Base-by-base conservation (phyloP, 768 basidiomycete species). In the Atractiella rhizophila region DNA sequence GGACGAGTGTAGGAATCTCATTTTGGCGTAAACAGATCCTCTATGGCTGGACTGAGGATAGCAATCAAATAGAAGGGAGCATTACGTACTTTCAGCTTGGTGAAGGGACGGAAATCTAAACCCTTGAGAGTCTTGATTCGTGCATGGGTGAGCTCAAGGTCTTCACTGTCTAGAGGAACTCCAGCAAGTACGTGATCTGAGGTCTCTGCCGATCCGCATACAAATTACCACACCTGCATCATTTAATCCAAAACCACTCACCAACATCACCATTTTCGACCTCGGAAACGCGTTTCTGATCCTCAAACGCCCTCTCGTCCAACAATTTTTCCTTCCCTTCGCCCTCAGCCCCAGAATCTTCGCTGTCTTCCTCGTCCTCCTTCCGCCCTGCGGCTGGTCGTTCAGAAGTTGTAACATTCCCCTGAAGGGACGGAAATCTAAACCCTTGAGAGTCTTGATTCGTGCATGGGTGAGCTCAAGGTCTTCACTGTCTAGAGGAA, bases 1-100 rank as follows among this genome's bases (percentile, higher is more conserved):
- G 40, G 28, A 42, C 35, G 18, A 54, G 47, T 13, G 48, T 44
- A 12, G 51, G 31, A 34, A 55, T 45, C 31, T 51, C 47, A 37
- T 55, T 55, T 25, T 55, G 54, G 15, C 54, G 49, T 5, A 55
- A 45, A 5, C 49, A 55, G 42, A 55, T 45, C 25, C 48, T 39
- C 54, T 55, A 44, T 18, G 7, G 20, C 13, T 10, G 28, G 8
- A 13, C 2, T 21, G 18, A 15, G 4, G 5, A 28, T 9, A 46
- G 18, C 18, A 15, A n/a, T 5, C 20, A 38, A 20, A 10, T 4
- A 20, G 9, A n/a, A 24, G 24, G 13, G 28, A 6, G 21, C 16
- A 8, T 11, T 9, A 28, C 33, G 2, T 18, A 48, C 47, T 44
- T 36, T 42, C 12, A 46, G 21, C 4, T 49, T 46, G 7, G 32